Evolutionary conservation across 208 protist species (phyloP).

Genomic region (Acanthamoeba comandoni): DNA sequence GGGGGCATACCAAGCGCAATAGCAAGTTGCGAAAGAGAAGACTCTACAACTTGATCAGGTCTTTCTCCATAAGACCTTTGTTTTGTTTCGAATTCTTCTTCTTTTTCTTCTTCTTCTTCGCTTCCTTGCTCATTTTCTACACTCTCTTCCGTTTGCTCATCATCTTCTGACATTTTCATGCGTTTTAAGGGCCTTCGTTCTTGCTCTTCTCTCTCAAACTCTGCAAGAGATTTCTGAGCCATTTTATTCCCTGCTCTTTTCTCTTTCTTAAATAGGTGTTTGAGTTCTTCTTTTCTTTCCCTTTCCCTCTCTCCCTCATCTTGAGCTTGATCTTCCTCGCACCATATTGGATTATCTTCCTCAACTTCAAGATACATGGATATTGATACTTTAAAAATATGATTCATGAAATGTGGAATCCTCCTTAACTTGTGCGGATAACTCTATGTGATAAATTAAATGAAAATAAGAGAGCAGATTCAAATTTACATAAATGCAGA

Average conservation of each 20-base stretch:
- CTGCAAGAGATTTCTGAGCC: not conserved
- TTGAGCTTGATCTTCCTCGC: slow-evolving; percentile 1
- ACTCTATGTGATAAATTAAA: too few species aligned
- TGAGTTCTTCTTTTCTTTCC: not conserved
- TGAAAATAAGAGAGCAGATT: too few species aligned
- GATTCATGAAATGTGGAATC: not conserved
- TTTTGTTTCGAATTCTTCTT: not conserved
- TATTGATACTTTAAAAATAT: not conserved
- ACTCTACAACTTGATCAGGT: slow-evolving; percentile 3
- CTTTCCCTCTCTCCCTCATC: not conserved
- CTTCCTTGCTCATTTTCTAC: not conserved
- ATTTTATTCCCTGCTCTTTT: not conserved
- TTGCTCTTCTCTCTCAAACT: not conserved
- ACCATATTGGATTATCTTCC: slow-evolving; percentile 17
- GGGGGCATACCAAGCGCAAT: slow-evolving; percentile 8
- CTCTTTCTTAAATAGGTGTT: not conserved
- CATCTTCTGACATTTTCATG: too few species aligned
- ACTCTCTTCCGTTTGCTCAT: too few species aligned
- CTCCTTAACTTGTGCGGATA: slow-evolving; percentile 26
- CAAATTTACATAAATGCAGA: too few species aligned
- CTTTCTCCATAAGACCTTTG: slow-evolving; percentile 3
- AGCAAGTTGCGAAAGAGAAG: not conserved
- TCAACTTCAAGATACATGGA: slow-evolving; percentile 38
- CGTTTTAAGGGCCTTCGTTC: not conserved
- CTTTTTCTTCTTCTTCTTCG: slow-evolving; percentile 15